Evolutionary conservation across 345 rosid species (phyloP), one percentile per base, ranked within the genome.

Genomic region (Dipteronia sinensis): DNA sequence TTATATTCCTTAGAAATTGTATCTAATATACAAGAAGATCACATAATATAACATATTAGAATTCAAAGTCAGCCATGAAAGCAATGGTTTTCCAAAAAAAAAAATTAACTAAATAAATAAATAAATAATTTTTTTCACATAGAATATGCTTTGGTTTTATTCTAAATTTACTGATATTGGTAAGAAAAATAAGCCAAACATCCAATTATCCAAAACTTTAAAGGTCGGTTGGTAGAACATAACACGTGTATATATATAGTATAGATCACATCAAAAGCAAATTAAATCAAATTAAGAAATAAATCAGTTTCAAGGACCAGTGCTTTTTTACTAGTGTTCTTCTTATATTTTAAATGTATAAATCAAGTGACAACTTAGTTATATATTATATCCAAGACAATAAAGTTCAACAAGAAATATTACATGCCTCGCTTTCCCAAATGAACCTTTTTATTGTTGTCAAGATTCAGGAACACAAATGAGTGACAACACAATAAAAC

Each of bases 381-480:
- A 6, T 56, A 56, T 17, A 11, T 56, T 56, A 56, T 8, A 7
- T 65, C 62, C 70, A 11, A 11, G 64, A 51, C 12, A 23, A 65
- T 51, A 65, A 29, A 51, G 63, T 10, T 25, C 2, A 11, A n/a
- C 3, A 20, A 34, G 47, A 47, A 9, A 0, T 31, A 31, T 34
- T 34, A 34, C 27, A 10, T 59, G 25, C 1, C 67, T 79, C 78
- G 7, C 17, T 76, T 47, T 72, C 71, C 67, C 38, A 46, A 8
- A 12, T 44, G 16, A 65, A n/a, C 17, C 7, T 0, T 2, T 75
- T 44, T 34, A 65, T 40, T 27, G 11, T 74, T 34, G 38, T 34
- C 38, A 42, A 42, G 38, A 34, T 34, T 34, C 77, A 65, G 7
- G 13, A 59, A 40, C 64, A 79, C 55, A 80, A 67, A 75, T 66